These are phyloP conservation scores for Hirsutella rhossiliensis DNA, from an alignment of 2,329 filamentous ascomycete genomes.

Conservation along the genomic window DNA sequence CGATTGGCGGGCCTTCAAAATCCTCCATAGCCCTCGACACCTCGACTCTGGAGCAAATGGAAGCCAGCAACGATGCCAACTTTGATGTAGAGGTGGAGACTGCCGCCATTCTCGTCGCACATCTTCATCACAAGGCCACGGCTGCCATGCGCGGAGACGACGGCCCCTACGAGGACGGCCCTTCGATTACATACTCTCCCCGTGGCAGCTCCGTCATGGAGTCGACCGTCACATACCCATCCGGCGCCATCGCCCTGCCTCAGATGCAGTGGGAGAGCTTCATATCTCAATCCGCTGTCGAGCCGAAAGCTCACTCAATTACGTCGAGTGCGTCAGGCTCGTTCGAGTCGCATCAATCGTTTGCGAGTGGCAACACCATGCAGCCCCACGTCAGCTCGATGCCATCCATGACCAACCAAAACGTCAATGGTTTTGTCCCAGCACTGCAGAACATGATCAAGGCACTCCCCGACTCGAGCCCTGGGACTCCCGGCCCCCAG, in stretches of 20 bases:
- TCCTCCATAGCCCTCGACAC: conserved; percentile 69
- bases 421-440: conserved; percentile 46
- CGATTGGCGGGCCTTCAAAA: conserved; percentile 58
- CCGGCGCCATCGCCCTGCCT: conserved; percentile 68
- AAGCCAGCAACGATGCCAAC: conserved; percentile 78
- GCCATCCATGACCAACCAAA: conserved; percentile 56
- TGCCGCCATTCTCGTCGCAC: conserved; percentile 95
- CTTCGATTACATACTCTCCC: conserved; percentile 60
- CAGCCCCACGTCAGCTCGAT: conserved; percentile 51
- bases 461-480: conserved; percentile 55
- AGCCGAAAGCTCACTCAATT: conserved; percentile 66
- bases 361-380: conserved; percentile 42
- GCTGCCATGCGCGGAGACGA: conserved; percentile 49
- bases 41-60: conserved; percentile 81
- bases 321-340: conserved; percentile 52
- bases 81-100: conserved; percentile 97
- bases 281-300: conserved; percentile 56
- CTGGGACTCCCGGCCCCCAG: conserved; percentile 59
- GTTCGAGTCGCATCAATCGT: conserved; percentile 56
- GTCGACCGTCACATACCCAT: conserved; percentile 62
- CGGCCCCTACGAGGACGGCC: conserved; percentile 42
- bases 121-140: conserved; percentile 92
- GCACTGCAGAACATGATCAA: conserved; percentile 61
- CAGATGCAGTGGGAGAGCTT: conserved; percentile 90
- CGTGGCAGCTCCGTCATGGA: conserved; percentile 64